Evolutionary conservation across 495 filamentous ascomycete species (phyloP).

Genomic region (Durotheca rogersii): DNA sequence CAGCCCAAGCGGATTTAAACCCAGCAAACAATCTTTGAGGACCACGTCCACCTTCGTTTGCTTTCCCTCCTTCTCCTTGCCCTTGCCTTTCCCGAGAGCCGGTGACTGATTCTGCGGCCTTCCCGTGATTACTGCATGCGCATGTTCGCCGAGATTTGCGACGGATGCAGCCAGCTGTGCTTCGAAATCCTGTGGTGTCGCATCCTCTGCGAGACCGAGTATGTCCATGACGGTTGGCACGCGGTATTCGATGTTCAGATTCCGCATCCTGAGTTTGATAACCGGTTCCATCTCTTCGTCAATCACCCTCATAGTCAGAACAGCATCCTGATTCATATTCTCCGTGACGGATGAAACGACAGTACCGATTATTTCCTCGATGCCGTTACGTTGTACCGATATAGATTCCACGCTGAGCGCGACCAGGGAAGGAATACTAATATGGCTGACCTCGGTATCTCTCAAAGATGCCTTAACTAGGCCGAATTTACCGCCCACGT

Average conservation of each 20-base stretch:
- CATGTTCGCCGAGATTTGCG: constrained; percentile 68
- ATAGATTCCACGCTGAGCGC: constrained; percentile 69
- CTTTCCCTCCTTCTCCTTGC: constrained; percentile 35
- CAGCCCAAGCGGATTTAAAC: constrained; percentile 78
- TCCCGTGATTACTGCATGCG: constrained; percentile 46
- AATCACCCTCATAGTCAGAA: constrained; percentile 69
- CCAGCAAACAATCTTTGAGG: constrained; percentile 76
- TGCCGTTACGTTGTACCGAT: constrained; percentile 59
- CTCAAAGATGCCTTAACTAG: constrained; percentile 55
- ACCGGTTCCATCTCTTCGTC: constrained; percentile 92
- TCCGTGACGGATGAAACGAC: constrained; percentile 42
- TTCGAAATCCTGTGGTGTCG: constrained; percentile 71
- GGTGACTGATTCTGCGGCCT: constrained; percentile 17
- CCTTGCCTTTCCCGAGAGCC: constrained; percentile 28
- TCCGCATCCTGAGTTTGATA: constrained; percentile 80
- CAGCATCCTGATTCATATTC: constrained; percentile 46
- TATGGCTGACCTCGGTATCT: constrained; percentile 74
- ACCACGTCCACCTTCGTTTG: constrained; percentile 68
- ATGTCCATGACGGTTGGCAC: constrained; percentile 78
- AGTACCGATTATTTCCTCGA: constrained; percentile 65
- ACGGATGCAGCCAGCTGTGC: constrained; percentile 77
- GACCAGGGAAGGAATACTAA: constrained; percentile 77
- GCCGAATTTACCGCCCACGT: constrained; percentile 66
- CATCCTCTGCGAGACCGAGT: constrained; percentile 64
- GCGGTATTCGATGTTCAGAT: constrained; percentile 79